phyloP scores from a whole-genome alignment of 139 green algal species.

The Chloropicon primus region DNA sequence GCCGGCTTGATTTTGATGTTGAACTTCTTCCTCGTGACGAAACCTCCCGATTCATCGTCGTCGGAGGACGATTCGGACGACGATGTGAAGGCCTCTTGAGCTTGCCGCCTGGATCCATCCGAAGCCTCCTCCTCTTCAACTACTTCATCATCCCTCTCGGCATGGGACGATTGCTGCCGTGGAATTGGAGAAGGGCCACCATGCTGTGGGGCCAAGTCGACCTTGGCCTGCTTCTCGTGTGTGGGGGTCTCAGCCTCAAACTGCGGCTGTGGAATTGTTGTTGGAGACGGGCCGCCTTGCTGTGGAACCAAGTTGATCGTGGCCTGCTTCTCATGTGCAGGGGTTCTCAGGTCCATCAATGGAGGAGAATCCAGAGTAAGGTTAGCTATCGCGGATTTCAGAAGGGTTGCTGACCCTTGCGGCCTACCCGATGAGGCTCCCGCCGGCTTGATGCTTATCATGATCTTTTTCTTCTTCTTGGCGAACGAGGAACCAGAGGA shows the following conservation, averaged over 20 bases:
- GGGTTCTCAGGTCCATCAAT: background rate
- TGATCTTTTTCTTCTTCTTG: background rate
- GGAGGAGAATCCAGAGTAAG: background rate
- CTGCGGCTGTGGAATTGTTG: no score
- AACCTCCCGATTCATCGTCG: background rate
- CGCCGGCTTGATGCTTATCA: background rate
- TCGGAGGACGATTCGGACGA: background rate
- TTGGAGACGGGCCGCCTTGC: no score
- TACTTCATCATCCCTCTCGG: no score
- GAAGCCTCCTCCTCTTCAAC: no score
- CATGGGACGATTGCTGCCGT: no score
- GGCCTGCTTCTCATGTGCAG: background rate
- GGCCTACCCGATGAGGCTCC: no score
- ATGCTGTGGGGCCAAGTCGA: no score
- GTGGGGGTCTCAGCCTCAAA: no score
- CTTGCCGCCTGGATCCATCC: no score
- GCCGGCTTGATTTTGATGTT: background rate
- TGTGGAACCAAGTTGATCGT: background rate
- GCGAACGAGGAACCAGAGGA: no score
- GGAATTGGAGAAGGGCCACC: no score
- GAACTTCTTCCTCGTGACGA: background rate
- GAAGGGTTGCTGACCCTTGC: background rate
- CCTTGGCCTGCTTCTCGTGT: background rate
- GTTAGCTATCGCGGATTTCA: background rate
- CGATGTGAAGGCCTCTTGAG: background rate